These are phyloP conservation scores for Phaffia australis DNA, from an alignment of 768 basidiomycete species.

Conservation along the genomic window DNA sequence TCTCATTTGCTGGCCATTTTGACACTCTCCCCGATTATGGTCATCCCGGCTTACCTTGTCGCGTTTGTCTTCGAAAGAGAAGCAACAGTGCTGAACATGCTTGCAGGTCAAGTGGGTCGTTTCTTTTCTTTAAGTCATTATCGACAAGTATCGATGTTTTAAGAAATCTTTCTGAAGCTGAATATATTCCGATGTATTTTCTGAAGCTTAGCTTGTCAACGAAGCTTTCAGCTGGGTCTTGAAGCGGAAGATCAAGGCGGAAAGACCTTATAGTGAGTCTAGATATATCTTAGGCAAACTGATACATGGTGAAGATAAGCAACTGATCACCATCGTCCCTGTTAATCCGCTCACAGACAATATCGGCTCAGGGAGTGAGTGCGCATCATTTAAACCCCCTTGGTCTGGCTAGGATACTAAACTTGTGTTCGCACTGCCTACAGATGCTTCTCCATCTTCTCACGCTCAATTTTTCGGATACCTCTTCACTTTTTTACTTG, in stretches of 20 bases:
- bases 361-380: conserved; percentile 15
- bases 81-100: conserved; percentile 19
- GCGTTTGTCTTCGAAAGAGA: conserved; percentile 24
- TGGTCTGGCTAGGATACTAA: no score
- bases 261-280: conserved; percentile 19
- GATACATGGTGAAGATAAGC: background rate
- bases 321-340: background rate
- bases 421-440: background rate
- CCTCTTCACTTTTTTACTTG: conserved; percentile 16
- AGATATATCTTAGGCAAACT: background rate
- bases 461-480: conserved; percentile 26
- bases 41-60: conserved; percentile 23
- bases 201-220: conserved; percentile 14
- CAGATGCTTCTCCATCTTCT: conserved; percentile 21
- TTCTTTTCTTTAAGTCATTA: background rate
- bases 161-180: background rate
- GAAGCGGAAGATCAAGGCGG: conserved; percentile 11
- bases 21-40: conserved; percentile 23
- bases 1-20: conserved; percentile 17
- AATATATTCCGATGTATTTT: background rate
- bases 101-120: conserved; percentile 14
- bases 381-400: background rate
- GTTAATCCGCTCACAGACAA: background rate
- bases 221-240: conserved; percentile 12
- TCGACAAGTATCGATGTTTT: background rate